A percentile compares a stretch with the other conserved stretches of the same genome.
Conservation (phyloP, 805 yeast species). For the Sugiyamaella smithiae region DNA sequence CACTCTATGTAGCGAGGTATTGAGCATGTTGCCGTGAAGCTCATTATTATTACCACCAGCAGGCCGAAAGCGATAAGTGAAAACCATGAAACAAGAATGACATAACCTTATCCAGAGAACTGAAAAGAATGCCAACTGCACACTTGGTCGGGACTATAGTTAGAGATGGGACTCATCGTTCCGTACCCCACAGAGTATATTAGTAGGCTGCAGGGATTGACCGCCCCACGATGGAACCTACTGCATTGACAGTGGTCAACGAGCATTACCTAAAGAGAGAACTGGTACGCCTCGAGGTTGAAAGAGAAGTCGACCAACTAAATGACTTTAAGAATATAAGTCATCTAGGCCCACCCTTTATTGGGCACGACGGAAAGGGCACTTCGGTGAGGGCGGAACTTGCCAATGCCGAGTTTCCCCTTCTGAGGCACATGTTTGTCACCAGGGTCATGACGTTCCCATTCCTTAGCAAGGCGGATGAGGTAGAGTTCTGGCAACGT, state of each 20-base stretch:
- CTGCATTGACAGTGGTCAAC: conserved; percentile 61
- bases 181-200: too few relatives aligned
- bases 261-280: conserved; percentile 89
- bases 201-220: too few relatives aligned
- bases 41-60: too few relatives aligned
- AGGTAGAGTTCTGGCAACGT: conserved; percentile 71
- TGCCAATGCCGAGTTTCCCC: conserved; percentile 51
- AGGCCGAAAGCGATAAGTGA: too few relatives aligned
- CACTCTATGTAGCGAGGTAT: too few relatives aligned
- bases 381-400: conserved; percentile 4
- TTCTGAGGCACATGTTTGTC: conserved; percentile 62
- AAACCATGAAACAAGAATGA: too few relatives aligned
- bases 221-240: conserved; percentile 3
- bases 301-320: conserved; percentile 57
- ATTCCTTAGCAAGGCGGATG: conserved; percentile 51
- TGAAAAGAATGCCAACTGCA: too few relatives aligned
- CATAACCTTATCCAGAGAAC: too few relatives aligned
- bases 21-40: too few relatives aligned
- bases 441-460: conserved; percentile 71
- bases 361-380: conserved; percentile 37
- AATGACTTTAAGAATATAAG: conserved; percentile 62
- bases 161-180: too few relatives aligned
- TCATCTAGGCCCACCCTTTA: conserved; percentile 76
- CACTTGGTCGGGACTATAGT: too few relatives aligned
- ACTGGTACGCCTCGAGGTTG: conserved; percentile 59